Evolutionary conservation across 768 basidiomycete species (phyloP), one percentile per base, ranked within the genome.

Genomic region (Chlorophyllum brunneum): DNA sequence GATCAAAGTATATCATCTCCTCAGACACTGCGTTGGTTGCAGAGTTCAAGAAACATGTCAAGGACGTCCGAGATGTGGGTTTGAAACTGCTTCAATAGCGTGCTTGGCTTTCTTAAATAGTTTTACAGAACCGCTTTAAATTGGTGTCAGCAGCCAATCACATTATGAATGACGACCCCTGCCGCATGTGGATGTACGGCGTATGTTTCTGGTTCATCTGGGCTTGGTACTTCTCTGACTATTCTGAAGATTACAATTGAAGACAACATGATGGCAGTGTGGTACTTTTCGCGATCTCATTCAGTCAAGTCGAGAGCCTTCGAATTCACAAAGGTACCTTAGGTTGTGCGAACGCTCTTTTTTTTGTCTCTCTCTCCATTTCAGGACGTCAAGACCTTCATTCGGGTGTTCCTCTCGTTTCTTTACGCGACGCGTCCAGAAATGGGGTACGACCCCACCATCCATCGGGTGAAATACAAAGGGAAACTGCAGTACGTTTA

Each of bases 251-350:
- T 56, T 4, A 51, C 55, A 3, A 56, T 56, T 7, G 55, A 56
- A 29, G 38, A 52, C 18, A 38, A 41, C 20, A 36, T 22, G 11
- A 41, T 52, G 16, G 37, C 55, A 3, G 15, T 56, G 0, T 56
- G 50, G 50, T 56, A 56, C 27, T 56, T 51, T 27, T 56, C 50
- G 9, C 55, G 51, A 8, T 34, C 50, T 11, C 55, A 56, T 26
- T 52, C 55, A 5, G 45, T 48, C 7, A 56, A 48, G 33, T 39
- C 55, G 11, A 31, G 16, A 27, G 18, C 37, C 0, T 56, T 56
- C 30, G 42, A 48, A 29, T 47, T 47, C 13, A 29, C 50, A n/a
- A 41, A 34, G 37, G 55, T 56, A 42, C 2, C n/a, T 4, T 15
- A 16, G n/a, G n/a, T 15, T 24, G 16, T 26, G 4, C 26, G 5